phyloP scores from a whole-genome alignment of 139 green algal species.

The Pleodorina starrii region DNA sequence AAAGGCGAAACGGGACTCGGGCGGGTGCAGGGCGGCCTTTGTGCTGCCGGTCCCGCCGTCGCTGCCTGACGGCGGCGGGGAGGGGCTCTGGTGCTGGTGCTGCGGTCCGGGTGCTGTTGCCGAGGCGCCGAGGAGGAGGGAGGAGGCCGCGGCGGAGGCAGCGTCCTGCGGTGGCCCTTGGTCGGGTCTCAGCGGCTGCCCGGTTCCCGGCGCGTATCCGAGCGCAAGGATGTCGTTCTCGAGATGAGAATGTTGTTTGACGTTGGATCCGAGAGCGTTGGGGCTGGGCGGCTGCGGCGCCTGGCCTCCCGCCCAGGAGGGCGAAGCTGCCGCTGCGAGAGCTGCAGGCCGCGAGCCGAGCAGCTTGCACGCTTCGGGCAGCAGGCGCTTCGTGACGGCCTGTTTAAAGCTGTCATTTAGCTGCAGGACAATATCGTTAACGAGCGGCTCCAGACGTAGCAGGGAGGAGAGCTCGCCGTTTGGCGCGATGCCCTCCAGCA shows the following conservation, averaged over 20 bases:
- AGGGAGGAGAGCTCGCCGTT: not conserved
- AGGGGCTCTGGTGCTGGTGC: not conserved
- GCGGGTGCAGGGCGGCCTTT: not conserved
- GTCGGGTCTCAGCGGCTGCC: conserved; percentile 32
- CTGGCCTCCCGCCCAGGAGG: not conserved
- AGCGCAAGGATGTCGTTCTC: conserved; percentile 33
- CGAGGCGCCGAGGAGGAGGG: not conserved
- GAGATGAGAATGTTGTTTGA: not conserved
- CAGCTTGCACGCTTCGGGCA: conserved; percentile 38
- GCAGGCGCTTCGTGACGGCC: not conserved
- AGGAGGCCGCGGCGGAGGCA: conserved; percentile 11
- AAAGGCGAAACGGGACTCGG: conserved; percentile 41
- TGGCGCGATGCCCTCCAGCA: not conserved
- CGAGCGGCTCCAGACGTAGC: conserved; percentile 6
- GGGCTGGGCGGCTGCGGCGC: not conserved
- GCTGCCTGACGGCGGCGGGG: not conserved
- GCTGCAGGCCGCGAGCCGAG: conserved; percentile 4
- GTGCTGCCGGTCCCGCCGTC: not conserved
- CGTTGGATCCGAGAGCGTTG: not conserved
- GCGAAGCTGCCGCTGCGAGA: not conserved
- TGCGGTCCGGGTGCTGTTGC: not conserved
- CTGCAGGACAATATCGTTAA: conserved; percentile 29
- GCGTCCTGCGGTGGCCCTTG: conserved; percentile 32
- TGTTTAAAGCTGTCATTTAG: conserved; percentile 30
- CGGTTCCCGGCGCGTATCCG: conserved; percentile 5